Evolutionary conservation across 1,139 yeast species (phyloP).

Genomic region (Blastobotrys malaysiensis): DNA sequence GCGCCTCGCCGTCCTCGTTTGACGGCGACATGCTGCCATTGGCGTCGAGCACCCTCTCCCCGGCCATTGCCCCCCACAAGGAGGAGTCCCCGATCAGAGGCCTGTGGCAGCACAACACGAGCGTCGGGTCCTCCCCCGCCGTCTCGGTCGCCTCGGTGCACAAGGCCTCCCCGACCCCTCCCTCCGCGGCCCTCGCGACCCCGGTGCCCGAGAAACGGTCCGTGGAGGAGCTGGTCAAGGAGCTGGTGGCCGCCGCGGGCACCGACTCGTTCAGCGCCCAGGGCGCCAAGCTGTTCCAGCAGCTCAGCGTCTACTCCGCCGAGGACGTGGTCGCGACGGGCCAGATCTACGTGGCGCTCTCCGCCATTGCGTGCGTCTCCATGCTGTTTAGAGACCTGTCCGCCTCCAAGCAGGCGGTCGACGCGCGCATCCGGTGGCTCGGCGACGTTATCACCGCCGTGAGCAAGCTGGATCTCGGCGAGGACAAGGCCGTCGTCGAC

Average conservation of each 20-base stretch:
- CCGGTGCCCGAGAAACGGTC: not conserved
- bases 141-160: not conserved
- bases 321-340: not conserved
- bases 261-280: not conserved
- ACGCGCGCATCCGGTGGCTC: not conserved
- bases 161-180: not conserved
- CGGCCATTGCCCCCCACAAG: not conserved
- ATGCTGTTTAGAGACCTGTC: not conserved
- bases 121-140: not conserved
- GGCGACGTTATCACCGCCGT: not conserved
- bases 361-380: constrained; percentile 5
- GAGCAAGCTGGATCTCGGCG: not conserved
- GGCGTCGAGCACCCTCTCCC: not conserved
- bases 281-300: not conserved
- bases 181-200: not conserved
- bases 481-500: not conserved
- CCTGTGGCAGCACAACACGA: not conserved
- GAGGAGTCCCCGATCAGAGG: not conserved
- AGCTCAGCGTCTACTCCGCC: not conserved
- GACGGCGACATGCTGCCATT: not conserved
- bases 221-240: not conserved
- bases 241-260: not conserved
- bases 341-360: not conserved
- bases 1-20: not conserved
- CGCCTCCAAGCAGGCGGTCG: not conserved